Evolutionary conservation across 2,329 filamentous ascomycete species (phyloP).

Genomic region (Emmonsiellopsis sp.): DNA sequence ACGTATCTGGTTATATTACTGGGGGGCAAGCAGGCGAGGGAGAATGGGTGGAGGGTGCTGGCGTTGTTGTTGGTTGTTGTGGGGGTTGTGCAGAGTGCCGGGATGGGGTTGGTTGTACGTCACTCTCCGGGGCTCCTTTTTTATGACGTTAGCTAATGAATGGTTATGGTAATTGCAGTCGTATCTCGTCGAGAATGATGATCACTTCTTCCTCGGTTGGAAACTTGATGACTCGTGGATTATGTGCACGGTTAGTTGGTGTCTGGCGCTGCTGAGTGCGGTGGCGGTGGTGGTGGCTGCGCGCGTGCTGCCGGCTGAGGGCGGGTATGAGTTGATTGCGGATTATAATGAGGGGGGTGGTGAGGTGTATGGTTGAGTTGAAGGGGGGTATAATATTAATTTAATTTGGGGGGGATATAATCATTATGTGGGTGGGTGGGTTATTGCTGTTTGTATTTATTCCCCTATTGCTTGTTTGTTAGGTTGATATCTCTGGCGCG

Average conservation of each 20-base stretch:
- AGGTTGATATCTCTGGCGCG: too few species aligned
- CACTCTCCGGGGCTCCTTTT: background rate
- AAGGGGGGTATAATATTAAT: too few species aligned
- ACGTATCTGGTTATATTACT: slow-evolving; percentile 67
- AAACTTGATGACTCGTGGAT: slow-evolving; percentile 70
- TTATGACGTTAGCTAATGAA: slow-evolving; percentile 2
- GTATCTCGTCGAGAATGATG: slow-evolving; percentile 73
- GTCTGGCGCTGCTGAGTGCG: slow-evolving; percentile 44
- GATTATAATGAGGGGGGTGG: slow-evolving; percentile 17
- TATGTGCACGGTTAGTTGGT: slow-evolving; percentile 57
- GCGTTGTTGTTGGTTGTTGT: slow-evolving; percentile 56
- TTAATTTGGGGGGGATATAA: too few species aligned
- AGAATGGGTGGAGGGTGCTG: slow-evolving; percentile 73
- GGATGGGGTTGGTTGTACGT: slow-evolving; percentile 76
- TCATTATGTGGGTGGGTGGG: too few species aligned
- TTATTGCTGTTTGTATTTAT: too few species aligned
- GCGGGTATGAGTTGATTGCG: slow-evolving; percentile 73
- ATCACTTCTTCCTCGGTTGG: slow-evolving; percentile 78
- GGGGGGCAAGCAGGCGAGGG: slow-evolving; percentile 71
- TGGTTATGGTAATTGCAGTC: slow-evolving; percentile 44
- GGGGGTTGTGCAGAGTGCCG: slow-evolving; percentile 61
- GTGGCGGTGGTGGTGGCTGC: slow-evolving; percentile 57
- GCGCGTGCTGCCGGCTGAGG: slow-evolving; percentile 65
- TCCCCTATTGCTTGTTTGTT: too few species aligned
- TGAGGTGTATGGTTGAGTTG: too few species aligned